Base-by-base conservation (phyloP, 768 basidiomycete genomes). In the Sarcomyxa edulis region DNA sequence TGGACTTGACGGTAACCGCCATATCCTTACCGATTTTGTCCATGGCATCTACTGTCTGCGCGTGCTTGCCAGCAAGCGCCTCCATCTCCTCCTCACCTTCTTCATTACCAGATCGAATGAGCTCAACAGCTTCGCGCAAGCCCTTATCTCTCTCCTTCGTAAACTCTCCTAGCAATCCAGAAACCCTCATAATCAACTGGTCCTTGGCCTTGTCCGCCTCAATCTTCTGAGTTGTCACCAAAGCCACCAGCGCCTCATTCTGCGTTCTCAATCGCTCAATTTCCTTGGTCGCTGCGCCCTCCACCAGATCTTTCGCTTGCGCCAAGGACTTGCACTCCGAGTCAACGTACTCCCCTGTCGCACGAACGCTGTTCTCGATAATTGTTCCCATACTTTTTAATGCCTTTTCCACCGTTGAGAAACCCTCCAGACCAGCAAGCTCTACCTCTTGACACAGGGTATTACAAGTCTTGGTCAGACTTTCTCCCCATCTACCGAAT, bases 131-230 rank as follows among this genome's bases (percentile, higher is more conserved):
- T 19, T 77, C 74, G 27, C 72, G 69, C 37, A 92, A 61, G 14
- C 75, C 76, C 11, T 69, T 65, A 52, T 93, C 84, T 20, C 86
- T 76, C 32, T 81, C 72, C 29, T 72, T 60, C 21, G 81, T 71
- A 56, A 84, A 94, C 19, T 75, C 81, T 8, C 74, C 78, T 2
- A 96, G 62, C 47, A 93, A 66, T 3, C 67, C 66, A 1, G 86
- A 84, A 35, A 95, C 70, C 26, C 80, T 81, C 28, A 82, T 72
- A n/a, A 93, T 58, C 9, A 95, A 57, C 27, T 86, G 83, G 28
- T 81, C 78, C 42, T 79, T 84, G 1, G 84, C 76, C 34, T 70
- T 74, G 18, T 82, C 77, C 0, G 83, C 73, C 43, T 78, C 82
- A 10, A 56, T 53, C 53, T 76, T 77, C 56, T 95, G 89, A 11